Base-by-base conservation (phyloP, 1,139 yeast genomes). In the Diutina neorugosa region DNA sequence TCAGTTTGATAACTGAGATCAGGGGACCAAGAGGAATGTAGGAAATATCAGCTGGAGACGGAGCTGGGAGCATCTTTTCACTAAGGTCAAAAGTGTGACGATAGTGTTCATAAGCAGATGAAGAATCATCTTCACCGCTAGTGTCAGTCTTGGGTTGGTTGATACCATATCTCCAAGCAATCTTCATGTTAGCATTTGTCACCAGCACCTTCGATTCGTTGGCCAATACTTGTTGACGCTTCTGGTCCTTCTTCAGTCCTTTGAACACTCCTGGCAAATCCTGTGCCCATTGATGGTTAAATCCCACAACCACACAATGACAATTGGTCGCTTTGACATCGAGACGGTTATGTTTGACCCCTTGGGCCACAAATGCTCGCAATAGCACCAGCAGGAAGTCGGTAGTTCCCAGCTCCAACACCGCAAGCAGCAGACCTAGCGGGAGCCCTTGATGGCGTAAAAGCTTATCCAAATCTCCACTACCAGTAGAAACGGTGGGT, bases 321-420 rank as follows among this genome's bases (percentile, higher is more conserved):
- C 86, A 77, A 55, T 76, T 71, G 14, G 65, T 64, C 52, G 57
- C 58, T 6, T 62, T 65, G 9, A 21, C 16, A 50, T 62, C 66
- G 7, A 78, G 56, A 56, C 96, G 70, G 60, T 78, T 78, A 54
- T 91, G 96, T 2, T 81, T 63, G 3, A 90, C 69, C 12, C 97
- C 96, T 63, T 88, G 95, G 0, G 96, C 77, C 1, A 88, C 83
- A 71, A 83, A 87, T 3, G 82, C 73, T 57, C 93, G 80, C 43
- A 84, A 65, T 44, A 93, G 60, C 12, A 87, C 82, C n/a, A 90
- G 78, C 2, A 86, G 77, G 64, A 90, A 93, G 63, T 93, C 98
- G 0, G 98, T 91, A 16, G 94, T 84, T 0, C 96, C 95, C 14
- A 81, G 77, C 63, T 93, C 98, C 63, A 89, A 93, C 2, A 93